Evolutionary conservation across 2,329 filamentous ascomycete species (phyloP), one percentile per base, ranked within the genome.

Genomic region (Cladosporium halotolerans): DNA sequence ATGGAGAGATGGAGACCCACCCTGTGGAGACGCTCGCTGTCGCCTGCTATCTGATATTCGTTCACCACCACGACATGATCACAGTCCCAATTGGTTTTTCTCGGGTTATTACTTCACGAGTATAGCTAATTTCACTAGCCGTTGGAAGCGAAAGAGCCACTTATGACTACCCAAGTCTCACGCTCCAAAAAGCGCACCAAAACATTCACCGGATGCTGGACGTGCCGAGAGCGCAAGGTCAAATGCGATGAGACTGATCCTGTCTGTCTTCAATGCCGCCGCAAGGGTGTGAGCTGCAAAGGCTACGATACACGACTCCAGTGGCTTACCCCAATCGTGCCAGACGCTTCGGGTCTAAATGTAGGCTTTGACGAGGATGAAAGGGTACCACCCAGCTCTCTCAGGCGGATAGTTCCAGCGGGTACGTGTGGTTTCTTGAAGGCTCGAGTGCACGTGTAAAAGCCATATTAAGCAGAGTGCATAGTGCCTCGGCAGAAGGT

Each of bases 121-220:
- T 28, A 28, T 28, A 28, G 23, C 23, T 28, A 18, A 2, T 7
- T 28, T 28, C 23, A 7, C 4, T 28, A 28, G 23, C 7, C 23
- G 23, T 7, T 7, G 23, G 7, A 28, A 28, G 7, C 23, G 23
- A 7, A 5, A 3, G 23, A 28, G 23, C 23, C 23, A 28, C 23
- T 5, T 28, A 28, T 28, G 23, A 28, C 23, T 28, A 7, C 16
- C 10, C 40, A 3, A 10, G 40, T 18, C 9, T 9, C 9, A 23
- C 36, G n/a, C 14, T 23, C 5, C 31, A 31, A 49, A 18, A 49
- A 49, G 32, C 46, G 46, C 8, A 49, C 46, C n/a, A 49, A 49
- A 28, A 49, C 46, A 11, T 49, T 49, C 23, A 49, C 46, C 16
- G 46, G 46, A 11, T 49, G 46, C 10, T 49, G 46, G 46, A 49